These are phyloP conservation scores for Aspergillus conjunctus DNA, from an alignment of 495 filamentous ascomycete species.

Conservation along the genomic window DNA sequence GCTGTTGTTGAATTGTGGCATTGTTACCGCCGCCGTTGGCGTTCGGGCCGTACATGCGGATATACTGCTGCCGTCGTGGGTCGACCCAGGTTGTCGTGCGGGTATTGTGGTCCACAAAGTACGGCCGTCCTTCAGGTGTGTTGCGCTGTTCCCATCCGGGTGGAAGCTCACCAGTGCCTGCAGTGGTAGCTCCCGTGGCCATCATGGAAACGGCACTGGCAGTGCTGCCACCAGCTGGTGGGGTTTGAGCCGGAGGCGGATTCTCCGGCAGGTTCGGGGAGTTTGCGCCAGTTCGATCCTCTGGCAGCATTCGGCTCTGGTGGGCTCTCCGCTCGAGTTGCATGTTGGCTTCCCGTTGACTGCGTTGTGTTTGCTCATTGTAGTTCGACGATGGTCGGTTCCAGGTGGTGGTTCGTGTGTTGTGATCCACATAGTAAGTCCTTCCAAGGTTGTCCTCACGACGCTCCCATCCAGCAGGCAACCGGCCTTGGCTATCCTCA, in stretches of 20 bases:
- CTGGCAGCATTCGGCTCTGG: slow-evolving; percentile 92
- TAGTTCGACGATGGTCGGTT: slow-evolving; percentile 80
- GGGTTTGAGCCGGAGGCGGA: slow-evolving; percentile 55
- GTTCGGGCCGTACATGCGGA: slow-evolving; percentile 90
- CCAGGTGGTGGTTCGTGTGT: slow-evolving; percentile 96
- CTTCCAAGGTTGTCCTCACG: slow-evolving; percentile 94
- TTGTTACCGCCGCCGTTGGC: slow-evolving; percentile 70
- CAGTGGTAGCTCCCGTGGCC: slow-evolving; percentile 91
- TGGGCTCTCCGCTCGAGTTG: slow-evolving; percentile 89
- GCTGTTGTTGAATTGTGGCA: slow-evolving; percentile 90
- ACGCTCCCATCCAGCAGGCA: slow-evolving; percentile 94
- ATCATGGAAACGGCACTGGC: slow-evolving; percentile 76
- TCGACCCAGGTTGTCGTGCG: slow-evolving; percentile 99
- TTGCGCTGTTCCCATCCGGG: slow-evolving; percentile 95
- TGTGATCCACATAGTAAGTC: slow-evolving; percentile 99
- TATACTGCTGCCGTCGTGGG: slow-evolving; percentile 95
- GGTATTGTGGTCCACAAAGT: slow-evolving; percentile 99
- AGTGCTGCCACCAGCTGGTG: slow-evolving; percentile 45
- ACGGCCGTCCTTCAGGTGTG: slow-evolving; percentile 90
- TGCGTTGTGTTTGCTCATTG: slow-evolving; percentile 74
- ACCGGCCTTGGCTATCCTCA: slow-evolving; percentile 87
- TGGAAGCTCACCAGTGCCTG: slow-evolving; percentile 92
- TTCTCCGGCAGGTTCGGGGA: slow-evolving; percentile 78
- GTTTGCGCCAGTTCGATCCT: slow-evolving; percentile 91
- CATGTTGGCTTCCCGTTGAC: slow-evolving; percentile 81